Evolutionary conservation across 2,329 filamentous ascomycete genomes (phyloP).

Genomic region (Ophiosphaerella narmari): DNA sequence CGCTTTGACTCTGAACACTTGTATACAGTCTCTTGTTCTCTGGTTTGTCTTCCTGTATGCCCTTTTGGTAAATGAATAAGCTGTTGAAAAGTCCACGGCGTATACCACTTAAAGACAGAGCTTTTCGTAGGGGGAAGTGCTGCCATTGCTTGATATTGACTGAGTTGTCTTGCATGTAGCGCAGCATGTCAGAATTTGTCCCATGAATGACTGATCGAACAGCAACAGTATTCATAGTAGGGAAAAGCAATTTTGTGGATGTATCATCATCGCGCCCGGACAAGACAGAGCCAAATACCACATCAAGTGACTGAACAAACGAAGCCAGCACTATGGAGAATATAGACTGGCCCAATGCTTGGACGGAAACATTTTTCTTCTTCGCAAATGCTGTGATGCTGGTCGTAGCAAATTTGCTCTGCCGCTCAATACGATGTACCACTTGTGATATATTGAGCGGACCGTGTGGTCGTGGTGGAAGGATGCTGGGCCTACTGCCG

Average conservation of each 20-base stretch:
- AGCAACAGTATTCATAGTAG: conserved; percentile 88
- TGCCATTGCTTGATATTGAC: conserved; percentile 71
- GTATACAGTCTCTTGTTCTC: conserved; percentile 55
- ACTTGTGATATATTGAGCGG: conserved; percentile 10
- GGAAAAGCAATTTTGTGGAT: conserved; percentile 73
- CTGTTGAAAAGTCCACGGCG: conserved; percentile 64
- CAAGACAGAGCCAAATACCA: conserved; percentile 81
- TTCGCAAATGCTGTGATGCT: conserved; percentile 66
- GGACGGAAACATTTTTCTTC: conserved; percentile 69
- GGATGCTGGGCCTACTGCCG: conserved; percentile 50
- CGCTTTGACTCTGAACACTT: conserved; percentile 66
- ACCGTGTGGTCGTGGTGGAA: conserved; percentile 38
- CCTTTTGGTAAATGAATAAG: conserved; percentile 68
- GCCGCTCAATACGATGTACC: conserved; percentile 53
- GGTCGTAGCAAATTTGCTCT: conserved; percentile 49
- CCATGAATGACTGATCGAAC: conserved; percentile 76
- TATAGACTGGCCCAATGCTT: conserved; percentile 75
- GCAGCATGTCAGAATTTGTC: conserved; percentile 65
- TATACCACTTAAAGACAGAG: conserved; percentile 58
- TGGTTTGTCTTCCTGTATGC: conserved; percentile 37
- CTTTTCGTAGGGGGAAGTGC: conserved; percentile 75
- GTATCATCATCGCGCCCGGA: conserved; percentile 80
- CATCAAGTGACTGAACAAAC: conserved; percentile 67
- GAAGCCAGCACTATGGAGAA: conserved; percentile 75
- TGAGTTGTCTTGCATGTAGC: conserved; percentile 74